phyloP scores from a whole-genome alignment of 2,329 filamentous ascomycete species.

The Thielaviopsis musarum region DNA sequence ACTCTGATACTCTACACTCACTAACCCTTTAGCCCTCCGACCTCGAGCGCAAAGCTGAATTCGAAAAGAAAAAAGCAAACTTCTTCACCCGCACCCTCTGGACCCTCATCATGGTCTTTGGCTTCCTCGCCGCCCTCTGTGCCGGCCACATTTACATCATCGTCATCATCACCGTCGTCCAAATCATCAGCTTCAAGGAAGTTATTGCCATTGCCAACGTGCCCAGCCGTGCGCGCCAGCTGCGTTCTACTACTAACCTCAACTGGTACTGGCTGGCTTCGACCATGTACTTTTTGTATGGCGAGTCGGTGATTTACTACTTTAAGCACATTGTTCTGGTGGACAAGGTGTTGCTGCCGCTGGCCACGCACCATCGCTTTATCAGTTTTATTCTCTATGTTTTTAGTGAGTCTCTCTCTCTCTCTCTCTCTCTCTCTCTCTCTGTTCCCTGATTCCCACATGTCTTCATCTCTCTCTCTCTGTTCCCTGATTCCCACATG shows the following conservation, averaged over 20 bases:
- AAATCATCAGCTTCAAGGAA: slow-evolving; percentile 97
- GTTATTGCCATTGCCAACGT: slow-evolving; percentile 96
- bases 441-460: not conserved
- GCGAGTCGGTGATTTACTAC: slow-evolving; percentile 98
- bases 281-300: slow-evolving; percentile 98
- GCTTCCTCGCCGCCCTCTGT: slow-evolving; percentile 85
- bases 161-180: slow-evolving; percentile 75
- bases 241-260: slow-evolving; percentile 86
- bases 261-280: slow-evolving; percentile 99
- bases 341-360: slow-evolving; percentile 77
- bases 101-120: slow-evolving; percentile 92
- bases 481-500: not conserved
- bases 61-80: slow-evolving; percentile 97
- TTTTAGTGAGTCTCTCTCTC: slow-evolving; percentile 47
- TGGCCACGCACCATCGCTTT: slow-evolving; percentile 94
- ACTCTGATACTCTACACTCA: slow-evolving; percentile 5
- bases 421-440: not conserved
- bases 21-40: not conserved
- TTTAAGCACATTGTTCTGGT: slow-evolving; percentile 98
- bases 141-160: slow-evolving; percentile 97
- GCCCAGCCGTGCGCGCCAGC: slow-evolving; percentile 73
- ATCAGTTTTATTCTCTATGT: slow-evolving; percentile 98
- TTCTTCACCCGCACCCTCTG: slow-evolving; percentile 95
- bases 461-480: not conserved
- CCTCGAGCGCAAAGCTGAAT: slow-evolving; percentile 34